Base-by-base conservation (phyloP, 441 rosid species). In the Populus hybrid region DNA sequence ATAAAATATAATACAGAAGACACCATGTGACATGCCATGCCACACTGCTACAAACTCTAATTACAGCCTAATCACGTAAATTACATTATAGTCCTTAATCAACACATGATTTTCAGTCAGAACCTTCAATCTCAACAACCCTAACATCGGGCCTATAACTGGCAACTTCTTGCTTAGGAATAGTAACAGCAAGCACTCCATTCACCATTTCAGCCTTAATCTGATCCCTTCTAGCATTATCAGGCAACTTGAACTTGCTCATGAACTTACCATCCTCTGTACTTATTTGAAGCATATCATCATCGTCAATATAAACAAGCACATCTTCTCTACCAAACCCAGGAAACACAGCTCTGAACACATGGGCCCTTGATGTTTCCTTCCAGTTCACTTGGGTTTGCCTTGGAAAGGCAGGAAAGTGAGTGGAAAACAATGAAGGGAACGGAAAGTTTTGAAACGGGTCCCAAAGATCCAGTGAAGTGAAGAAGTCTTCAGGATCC, bases 261-360 rank as follows among this genome's bases (percentile, higher is more conserved):
- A 70, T 57, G 32, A 82, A 82, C 24, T 73, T 70, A 4, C 85
- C 85, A 34, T 66, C 69, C 75, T 82, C 85, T 0, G 79, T 81
- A 70, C 89, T 85, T 14, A 90, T 89, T 80, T 90, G 89, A 38
- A 90, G 91, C 77, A 69, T 76, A n/a, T 85, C 81, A 53, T 82
- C 87, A 1, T 89, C 89, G 10, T 90, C 94, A 0, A 90, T 82
- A 73, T 79, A 84, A 70, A 89, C 91, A n/a, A 89, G 70, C 75
- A 88, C 86, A 70, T 86, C 88, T 1, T 86, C 86, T 4, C 72
- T 63, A 11, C 30, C 38, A 21, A 70, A 42, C 34, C 86, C 86
- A 0, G 88, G 84, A 81, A 89, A 84, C 65, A 78, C 86, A 30
- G 90, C 93, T 40, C 84, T 88, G 75, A 84, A 86, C 50, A 89